Percentiles rank a stretch among this genome's conserved stretches.
phyloP scores from a whole-genome alignment of 192 early-diverging fungal species.

The Podila epigama region DNA sequence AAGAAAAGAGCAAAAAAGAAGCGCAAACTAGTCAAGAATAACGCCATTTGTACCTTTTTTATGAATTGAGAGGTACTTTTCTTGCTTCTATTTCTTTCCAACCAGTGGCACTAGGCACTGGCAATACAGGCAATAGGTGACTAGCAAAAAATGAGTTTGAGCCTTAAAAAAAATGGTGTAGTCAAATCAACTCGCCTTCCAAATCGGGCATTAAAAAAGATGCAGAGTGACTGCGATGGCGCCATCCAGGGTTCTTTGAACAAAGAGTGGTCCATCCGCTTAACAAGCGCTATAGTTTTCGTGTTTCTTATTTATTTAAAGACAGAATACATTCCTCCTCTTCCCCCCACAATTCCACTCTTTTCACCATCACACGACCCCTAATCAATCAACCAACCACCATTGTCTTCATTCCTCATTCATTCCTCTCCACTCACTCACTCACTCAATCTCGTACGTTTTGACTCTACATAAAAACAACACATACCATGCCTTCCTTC shows the following conservation, averaged over 20 bases:
- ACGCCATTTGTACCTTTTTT: not conserved
- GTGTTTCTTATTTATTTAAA: too few species aligned
- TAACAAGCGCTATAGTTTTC: not conserved
- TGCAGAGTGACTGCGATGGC: constrained; percentile 7
- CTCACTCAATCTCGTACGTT: not conserved
- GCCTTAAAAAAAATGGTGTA: too few species aligned
- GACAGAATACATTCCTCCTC: not conserved
- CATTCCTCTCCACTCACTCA: not conserved
- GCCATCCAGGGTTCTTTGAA: not conserved
- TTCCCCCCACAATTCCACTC: not conserved
- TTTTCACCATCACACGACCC: not conserved
- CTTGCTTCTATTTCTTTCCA: too few species aligned
- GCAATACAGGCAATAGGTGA: too few species aligned
- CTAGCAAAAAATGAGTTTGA: too few species aligned
- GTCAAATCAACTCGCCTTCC: too few species aligned
- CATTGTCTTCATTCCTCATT: not conserved
- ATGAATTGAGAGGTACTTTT: too few species aligned
- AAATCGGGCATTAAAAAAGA: too few species aligned
- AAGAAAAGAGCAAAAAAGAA: not conserved
- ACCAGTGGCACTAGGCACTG: too few species aligned
- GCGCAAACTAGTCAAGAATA: not conserved
- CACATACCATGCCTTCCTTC: constrained; percentile 32
- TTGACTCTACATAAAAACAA: not conserved
- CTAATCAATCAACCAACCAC: too few species aligned
- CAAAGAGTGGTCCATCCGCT: not conserved